Percentiles rank a stretch among this genome's conserved stretches.
Conservation (phyloP, 371 early-diverging fungal genomes). For the Capillidium rhysosporum region DNA sequence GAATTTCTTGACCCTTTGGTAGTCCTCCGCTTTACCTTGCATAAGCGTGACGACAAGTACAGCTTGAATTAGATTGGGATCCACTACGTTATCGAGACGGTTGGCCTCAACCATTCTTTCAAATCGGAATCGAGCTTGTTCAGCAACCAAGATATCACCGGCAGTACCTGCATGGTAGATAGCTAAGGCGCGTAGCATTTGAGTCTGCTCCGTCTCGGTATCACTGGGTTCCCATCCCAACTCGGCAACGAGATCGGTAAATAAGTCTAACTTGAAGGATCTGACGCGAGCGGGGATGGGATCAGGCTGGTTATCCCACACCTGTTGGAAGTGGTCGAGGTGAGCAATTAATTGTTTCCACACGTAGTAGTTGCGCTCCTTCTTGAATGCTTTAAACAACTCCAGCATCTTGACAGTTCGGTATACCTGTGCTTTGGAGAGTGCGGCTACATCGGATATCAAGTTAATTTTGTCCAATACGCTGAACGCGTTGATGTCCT, state of each 20-base stretch:
- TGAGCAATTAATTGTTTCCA: constrained; percentile 21
- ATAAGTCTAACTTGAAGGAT: constrained; percentile 11
- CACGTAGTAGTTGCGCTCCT: constrained; percentile 41
- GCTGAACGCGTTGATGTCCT: too few relatives aligned
- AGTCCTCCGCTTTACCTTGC: neutral
- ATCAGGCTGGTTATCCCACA: too few relatives aligned
- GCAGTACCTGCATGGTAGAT: neutral
- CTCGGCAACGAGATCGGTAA: constrained; percentile 20
- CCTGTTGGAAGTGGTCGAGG: neutral
- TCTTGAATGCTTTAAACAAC: constrained; percentile 30
- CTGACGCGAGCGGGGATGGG: too few relatives aligned
- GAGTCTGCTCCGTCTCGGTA: constrained; percentile 14
- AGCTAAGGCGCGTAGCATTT: neutral
- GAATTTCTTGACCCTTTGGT: neutral
- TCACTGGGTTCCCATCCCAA: constrained; percentile 39
- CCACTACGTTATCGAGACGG: neutral
- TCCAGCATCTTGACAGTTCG: constrained; percentile 29
- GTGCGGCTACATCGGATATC: constrained; percentile 33
- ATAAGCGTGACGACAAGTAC: neutral
- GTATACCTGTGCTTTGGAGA: constrained; percentile 35
- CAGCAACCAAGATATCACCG: neutral
- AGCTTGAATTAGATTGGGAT: neutral
- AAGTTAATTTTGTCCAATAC: constrained; percentile 32
- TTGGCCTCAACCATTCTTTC: neutral
- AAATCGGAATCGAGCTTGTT: neutral